A percentile compares a stretch with the other conserved stretches of the same genome.
Evolutionary conservation across 2,329 filamentous ascomycete genomes (phyloP).

Genomic region (Botrytis pseudocinerea): DNA sequence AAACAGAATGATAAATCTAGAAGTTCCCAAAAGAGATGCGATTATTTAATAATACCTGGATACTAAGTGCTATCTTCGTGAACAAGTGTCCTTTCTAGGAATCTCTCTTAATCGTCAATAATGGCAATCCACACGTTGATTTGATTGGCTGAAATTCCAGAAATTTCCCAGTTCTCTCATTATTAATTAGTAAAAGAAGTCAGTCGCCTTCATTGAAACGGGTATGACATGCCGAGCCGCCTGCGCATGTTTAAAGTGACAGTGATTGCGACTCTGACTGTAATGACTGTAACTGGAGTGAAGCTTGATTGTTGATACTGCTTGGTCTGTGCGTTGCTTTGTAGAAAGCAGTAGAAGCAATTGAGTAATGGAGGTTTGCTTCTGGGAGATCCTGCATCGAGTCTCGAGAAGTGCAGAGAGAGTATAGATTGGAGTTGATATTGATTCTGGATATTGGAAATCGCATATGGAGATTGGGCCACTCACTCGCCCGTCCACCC

Average conservation of each 20-base stretch:
- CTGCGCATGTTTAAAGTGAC: not conserved
- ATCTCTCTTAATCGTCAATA: not conserved
- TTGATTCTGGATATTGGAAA: not conserved
- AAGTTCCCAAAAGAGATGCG: not conserved
- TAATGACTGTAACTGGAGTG: not conserved
- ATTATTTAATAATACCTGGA: not conserved
- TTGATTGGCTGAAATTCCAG: not conserved
- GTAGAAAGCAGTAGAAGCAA: conserved; percentile 4
- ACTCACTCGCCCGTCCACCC: too few relatives aligned
- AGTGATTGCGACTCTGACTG: not conserved
- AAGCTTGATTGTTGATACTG: not conserved
- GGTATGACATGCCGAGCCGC: not conserved
- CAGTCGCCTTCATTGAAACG: not conserved
- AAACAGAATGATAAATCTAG: not conserved
- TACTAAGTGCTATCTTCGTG: not conserved
- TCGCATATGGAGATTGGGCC: not conserved
- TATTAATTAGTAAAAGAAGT: not conserved
- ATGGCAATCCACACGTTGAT: not conserved
- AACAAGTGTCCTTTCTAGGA: conserved; percentile 13
- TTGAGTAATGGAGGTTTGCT: not conserved
- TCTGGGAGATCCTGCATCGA: not conserved
- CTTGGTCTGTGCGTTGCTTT: not conserved
- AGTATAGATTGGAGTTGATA: not conserved
- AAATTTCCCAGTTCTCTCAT: not conserved
- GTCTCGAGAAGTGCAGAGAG: not conserved